Evolutionary conservation across 352 stramenopile genomes (phyloP), one percentile per base, ranked within the genome.

Genomic region (Phytophthora meadii): DNA sequence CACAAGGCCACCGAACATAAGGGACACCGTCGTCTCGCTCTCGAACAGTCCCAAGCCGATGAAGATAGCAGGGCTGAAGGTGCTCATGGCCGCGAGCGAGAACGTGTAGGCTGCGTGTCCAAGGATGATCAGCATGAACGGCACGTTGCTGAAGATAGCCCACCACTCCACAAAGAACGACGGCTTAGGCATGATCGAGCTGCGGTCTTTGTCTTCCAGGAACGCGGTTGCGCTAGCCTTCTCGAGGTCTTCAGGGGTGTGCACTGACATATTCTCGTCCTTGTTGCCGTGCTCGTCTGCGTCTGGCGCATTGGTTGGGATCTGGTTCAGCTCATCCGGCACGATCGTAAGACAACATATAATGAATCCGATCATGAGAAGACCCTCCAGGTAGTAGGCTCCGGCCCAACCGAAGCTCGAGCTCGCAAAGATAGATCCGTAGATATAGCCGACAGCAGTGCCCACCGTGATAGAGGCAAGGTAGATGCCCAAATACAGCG

Each of bases 401-500:
- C 68, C 77, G 5, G 70, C 74, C 93, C 93, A 98, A 12, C 81
- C 87, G 24, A 87, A 66, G 6, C 64, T 51, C 30, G 82, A 85
- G 28, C 65, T 61, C 25, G 89, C 76, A 28, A 96, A 77, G 19
- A 81, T 56, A 17, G 88, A 89, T 41, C 88, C 90, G 61, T 97
- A 98, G 37, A 95, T 88, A 74, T 97, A 98, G 15, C 94, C 93
- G 42, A 97, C 37, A 6, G 93, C 94, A 10, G 88, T 97, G 27
- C 93, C 93, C 19, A 97, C 86, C 3, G 95, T 97, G 53, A 98
- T 94, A 5, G 90, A 96, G 15, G 87, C 93, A 59, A 98, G 81
- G 70, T 97, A 98, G 27, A 98, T 72, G 50, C 89, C 93, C 47
- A 99, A 76, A 75, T 92, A 98, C 36, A 97, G 68, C 25, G 93